phyloP scores from a whole-genome alignment of 2,329 filamentous ascomycete genomes.

The Anisogramma anomala region DNA sequence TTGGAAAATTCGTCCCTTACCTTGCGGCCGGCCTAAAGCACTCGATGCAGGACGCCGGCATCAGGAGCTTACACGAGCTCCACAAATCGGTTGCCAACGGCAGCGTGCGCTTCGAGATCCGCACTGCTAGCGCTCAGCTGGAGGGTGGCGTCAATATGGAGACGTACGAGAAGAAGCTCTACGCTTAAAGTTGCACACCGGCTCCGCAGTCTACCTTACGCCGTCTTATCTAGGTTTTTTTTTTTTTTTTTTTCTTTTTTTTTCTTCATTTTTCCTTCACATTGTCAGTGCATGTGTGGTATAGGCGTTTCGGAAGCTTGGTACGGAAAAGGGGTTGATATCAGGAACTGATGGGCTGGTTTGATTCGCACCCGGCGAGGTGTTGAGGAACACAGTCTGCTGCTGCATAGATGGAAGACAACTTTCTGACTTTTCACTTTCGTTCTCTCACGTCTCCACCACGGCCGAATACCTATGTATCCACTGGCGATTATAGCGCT shows the following conservation, averaged over 20 bases:
- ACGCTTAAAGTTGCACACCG: constrained; percentile 51
- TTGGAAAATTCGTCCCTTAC: constrained; percentile 94
- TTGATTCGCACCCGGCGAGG: background rate
- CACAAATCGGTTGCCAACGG: constrained; percentile 65
- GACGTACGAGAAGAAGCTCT: constrained; percentile 99
- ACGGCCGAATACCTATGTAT: no score
- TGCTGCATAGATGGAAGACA: background rate
- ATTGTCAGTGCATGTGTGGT: constrained; percentile 6
- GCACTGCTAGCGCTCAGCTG: constrained; percentile 86
- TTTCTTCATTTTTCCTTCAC: no score
- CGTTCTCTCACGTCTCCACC: no score
- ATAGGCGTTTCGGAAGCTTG: constrained; percentile 10
- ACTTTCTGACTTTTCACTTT: background rate
- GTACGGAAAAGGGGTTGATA: constrained; percentile 5
- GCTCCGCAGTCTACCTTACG: background rate
- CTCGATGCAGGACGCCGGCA: constrained; percentile 89
- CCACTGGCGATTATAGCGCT: no score
- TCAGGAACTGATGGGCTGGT: background rate
- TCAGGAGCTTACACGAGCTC: constrained; percentile 66
- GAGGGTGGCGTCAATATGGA: constrained; percentile 98
- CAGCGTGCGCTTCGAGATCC: constrained; percentile 79
- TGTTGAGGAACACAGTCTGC: background rate
- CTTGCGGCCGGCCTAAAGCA: constrained; percentile 92
- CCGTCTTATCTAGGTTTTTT: no score
- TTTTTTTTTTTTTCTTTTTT: no score